phyloP scores from a whole-genome alignment of 108 stramenopile species.

The Fragilaria radians region DNA sequence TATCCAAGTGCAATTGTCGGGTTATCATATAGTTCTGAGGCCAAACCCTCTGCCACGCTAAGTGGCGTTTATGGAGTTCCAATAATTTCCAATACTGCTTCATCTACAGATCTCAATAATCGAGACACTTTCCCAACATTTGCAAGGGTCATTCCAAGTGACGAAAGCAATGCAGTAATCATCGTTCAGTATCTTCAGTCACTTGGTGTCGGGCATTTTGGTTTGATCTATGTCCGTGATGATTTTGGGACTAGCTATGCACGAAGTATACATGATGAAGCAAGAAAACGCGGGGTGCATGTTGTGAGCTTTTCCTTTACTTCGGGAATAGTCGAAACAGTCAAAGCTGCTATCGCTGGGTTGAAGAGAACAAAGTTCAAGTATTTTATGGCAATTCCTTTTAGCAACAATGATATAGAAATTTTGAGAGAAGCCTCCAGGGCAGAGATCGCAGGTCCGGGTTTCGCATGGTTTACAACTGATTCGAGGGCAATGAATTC shows the following conservation, averaged over 20 bases:
- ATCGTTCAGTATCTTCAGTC: constrained; percentile 19
- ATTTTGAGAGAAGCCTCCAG: neutral
- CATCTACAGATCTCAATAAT: constrained; percentile 33
- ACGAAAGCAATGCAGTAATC: constrained; percentile 26
- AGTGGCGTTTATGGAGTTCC: constrained; percentile 12
- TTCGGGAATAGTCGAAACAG: neutral
- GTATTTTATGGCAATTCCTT: neutral
- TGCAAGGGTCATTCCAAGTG: constrained; percentile 37
- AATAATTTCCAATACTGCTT: constrained; percentile 9
- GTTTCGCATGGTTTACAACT: neutral
- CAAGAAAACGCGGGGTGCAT: neutral
- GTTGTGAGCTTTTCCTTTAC: neutral
- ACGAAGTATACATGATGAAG: neutral
- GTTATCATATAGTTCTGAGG: neutral
- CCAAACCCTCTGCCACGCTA: constrained; percentile 7
- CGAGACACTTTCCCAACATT: constrained; percentile 26
- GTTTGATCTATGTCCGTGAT: constrained; percentile 8
- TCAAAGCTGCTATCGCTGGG: neutral
- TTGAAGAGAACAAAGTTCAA: neutral
- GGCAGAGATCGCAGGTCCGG: neutral
- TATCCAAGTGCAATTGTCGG: constrained; percentile 16
- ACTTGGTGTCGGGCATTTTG: constrained; percentile 18
- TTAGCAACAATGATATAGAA: neutral
- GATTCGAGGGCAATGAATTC: neutral
- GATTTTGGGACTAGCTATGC: constrained; percentile 1